Base-by-base conservation (phyloP, 306 rosid species). In the Nissolia schottii region DNA sequence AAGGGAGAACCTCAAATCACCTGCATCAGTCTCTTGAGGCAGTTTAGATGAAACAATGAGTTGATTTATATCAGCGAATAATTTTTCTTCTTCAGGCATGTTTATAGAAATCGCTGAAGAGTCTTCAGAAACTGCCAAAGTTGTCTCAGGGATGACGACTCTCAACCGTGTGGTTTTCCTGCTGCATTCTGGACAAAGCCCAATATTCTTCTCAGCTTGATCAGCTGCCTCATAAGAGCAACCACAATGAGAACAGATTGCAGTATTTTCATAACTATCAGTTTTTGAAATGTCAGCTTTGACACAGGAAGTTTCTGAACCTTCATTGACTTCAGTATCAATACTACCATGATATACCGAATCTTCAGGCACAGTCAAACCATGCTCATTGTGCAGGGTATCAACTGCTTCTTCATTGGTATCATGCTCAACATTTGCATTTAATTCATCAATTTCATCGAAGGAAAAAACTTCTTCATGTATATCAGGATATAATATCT, bases 381-480 rank as follows among this genome's bases (percentile, higher is more conserved):
- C 80, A 75, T 37, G 75, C 59, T 61, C 79, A 56, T 13, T 63
- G 16, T 77, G 75, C 74, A 24, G 67, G 67, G 70, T 58, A 53
- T 80, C 71, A 35, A 59, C 71, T 54, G 85, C 64, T n/a, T 65
- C 79, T 60, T 51, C 71, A 48, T 77, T 56, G 50, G 64, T 38
- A 64, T 60, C 85, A 58, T 84, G 72, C 59, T 66, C 70, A 51
- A 48, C 22, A 31, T 73, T 79, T 80, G 76, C 84, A 71, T 88
- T 61, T 57, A 81, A 84, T 46, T 60, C 79, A 71, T 91, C 95
- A 77, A 78, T 83, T 82, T 84, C 88, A 77, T 91, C 97, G 69
- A 91, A 91, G 55, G 84, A 70, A 79, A 86, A 90, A 61, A 90
- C 64, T 73, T 88, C 97, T 58, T 91, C 95, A 19, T 81, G 86